Conservation (phyloP, 306 rosid genomes). For the Begonia peltatifolia region DNA sequence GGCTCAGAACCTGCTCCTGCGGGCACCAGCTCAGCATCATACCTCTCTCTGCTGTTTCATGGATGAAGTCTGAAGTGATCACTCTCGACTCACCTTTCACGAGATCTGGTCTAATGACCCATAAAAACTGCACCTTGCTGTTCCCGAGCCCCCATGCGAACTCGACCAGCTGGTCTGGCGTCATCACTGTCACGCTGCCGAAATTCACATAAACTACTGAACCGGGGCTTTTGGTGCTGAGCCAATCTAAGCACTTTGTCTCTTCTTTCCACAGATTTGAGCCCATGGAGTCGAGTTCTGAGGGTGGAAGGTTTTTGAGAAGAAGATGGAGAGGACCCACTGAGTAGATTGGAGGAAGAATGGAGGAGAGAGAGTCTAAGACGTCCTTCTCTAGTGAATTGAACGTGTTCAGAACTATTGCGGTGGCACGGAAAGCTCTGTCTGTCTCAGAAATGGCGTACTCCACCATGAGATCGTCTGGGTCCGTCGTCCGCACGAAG, state of each 20-base stretch:
- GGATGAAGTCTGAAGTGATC: conserved; percentile 20
- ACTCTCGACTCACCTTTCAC: conserved; percentile 17
- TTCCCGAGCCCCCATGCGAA: conserved; percentile 65
- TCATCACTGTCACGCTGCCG: conserved; percentile 50
- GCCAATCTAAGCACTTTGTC: conserved; percentile 38
- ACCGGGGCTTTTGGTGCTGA: conserved; percentile 17
- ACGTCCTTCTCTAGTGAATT: background rate
- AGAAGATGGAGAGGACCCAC: conserved; percentile 3
- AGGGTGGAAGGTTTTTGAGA: conserved; percentile 8
- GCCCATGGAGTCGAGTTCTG: conserved; percentile 11
- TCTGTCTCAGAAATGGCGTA: background rate
- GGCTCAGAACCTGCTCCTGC: conserved; percentile 37
- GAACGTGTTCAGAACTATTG: conserved; percentile 14
- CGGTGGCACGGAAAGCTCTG: background rate
- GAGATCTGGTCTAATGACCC: conserved; percentile 46
- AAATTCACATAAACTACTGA: conserved; percentile 52
- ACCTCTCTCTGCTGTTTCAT: conserved; percentile 22
- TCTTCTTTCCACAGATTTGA: conserved; percentile 66
- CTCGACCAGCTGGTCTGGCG: conserved; percentile 30
- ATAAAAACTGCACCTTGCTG: conserved; percentile 29
- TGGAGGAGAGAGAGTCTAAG: background rate
- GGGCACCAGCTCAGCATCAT: conserved; percentile 35
- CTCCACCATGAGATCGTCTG: conserved; percentile 8
- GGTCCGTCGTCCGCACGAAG: conserved; percentile 9
- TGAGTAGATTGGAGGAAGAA: background rate